Base-by-base conservation (phyloP, 2,329 filamentous ascomycete species). In the Aspergillus fischeri region DNA sequence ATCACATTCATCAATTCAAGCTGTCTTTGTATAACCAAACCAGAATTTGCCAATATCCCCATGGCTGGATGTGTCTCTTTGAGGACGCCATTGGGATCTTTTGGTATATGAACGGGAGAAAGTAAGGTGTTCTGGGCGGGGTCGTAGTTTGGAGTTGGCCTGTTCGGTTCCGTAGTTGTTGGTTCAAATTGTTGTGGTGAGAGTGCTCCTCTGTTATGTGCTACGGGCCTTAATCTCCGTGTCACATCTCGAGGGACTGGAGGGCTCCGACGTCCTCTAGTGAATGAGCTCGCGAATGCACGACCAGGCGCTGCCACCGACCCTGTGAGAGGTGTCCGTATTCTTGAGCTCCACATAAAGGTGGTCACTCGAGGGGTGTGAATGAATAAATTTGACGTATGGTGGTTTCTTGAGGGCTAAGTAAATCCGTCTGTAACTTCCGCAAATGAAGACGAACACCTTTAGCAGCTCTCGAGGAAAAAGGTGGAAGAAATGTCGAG, bases 1-100 rank as follows among this genome's bases (percentile, higher is more conserved):
- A 88, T 77, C 9, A 87, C 76, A 69, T 87, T 87, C 82, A 86
- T 85, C 75, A 87, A 80, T 66, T 87, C 85, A 28, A 88, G 66
- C 64, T 87, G 84, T 32, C 85, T 76, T 62, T 86, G 84, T 9
- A 88, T 78, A 6, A 88, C 80, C 48, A 88, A 75, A 8, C 83
- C 80, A 1, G 84, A 86, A 65, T 87, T 86, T 47, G 81, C 78
- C 21, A 88, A 74, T 21, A 88, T 76, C 7, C 77, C 75, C 54
- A 80, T 78, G 1, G 84, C 83, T 0, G 85, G 85, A 62, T 88
- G 85, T 1, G 73, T 77, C 47, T 79, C 74, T 63, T 81, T 84
- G 27, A 88, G 80, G 1, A 87, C 78, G 49, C 77, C 81, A 75
- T 83, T 71, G 1, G 83, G 80, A 63, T 87, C 84, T 70, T 86